phyloP scores from a whole-genome alignment of 176 grass and related monocot species.

The Poa pratensis region DNA sequence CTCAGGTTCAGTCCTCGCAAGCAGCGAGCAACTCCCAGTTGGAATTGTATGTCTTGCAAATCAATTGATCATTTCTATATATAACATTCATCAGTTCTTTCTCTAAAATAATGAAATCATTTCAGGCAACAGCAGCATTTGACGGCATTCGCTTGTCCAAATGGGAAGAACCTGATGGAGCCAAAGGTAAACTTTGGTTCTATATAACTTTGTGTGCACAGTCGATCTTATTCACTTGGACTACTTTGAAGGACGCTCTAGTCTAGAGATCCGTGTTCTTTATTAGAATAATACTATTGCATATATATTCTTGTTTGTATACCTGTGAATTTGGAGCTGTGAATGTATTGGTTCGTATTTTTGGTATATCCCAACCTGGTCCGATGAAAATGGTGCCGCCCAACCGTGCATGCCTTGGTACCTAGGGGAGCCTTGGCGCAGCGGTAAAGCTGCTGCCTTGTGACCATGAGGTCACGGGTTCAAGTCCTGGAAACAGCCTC shows the following conservation, averaged over 20 bases:
- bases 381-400: slow-evolving; percentile 15
- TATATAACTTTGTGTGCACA: slow-evolving; percentile 22
- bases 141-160: slow-evolving; percentile 75
- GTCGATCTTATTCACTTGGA: not conserved
- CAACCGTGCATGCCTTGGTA: not conserved
- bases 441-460: too few species aligned
- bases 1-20: slow-evolving; percentile 79
- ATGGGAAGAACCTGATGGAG: slow-evolving; percentile 99
- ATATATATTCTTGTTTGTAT: slow-evolving; percentile 3
- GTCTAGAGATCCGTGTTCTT: not conserved
- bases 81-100: slow-evolving; percentile 19
- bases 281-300: not conserved
- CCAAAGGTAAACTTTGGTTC: slow-evolving; percentile 65
- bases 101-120: slow-evolving; percentile 38
- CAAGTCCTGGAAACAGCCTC: too few species aligned
- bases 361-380: not conserved
- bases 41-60: slow-evolving; percentile 75
- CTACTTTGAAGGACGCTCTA: not conserved
- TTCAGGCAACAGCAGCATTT: slow-evolving; percentile 84
- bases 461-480: too few species aligned
- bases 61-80: slow-evolving; percentile 33
- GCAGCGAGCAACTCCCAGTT: slow-evolving; percentile 81
- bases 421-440: too few species aligned
- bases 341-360: slow-evolving; percentile 17
- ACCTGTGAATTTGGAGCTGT: not conserved